Evolutionary conservation across 768 basidiomycete genomes (phyloP).

Genomic region (Suillus bovinus): DNA sequence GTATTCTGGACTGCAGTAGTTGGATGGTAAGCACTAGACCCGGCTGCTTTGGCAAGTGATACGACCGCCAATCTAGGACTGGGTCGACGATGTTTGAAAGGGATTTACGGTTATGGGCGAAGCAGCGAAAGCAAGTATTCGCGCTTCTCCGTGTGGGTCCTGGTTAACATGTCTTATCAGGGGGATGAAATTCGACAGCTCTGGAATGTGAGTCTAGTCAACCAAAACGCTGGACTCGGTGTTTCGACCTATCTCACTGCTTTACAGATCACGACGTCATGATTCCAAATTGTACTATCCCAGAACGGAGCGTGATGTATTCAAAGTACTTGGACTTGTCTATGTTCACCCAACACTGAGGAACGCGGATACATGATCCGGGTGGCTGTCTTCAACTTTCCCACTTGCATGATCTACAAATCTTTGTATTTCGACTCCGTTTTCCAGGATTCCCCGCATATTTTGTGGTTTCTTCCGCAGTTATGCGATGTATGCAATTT

Average conservation of each 20-base stretch:
- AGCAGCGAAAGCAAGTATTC: conserved; percentile 49
- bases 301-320: conserved; percentile 70
- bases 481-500: not conserved
- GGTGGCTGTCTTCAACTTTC: not conserved
- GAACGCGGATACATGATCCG: conserved; percentile 59
- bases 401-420: not conserved
- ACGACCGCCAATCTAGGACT: conserved; percentile 48
- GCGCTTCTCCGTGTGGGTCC: not conserved
- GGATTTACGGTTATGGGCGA: conserved; percentile 77
- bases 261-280: conserved; percentile 55
- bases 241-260: not conserved
- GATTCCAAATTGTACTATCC: conserved; percentile 64
- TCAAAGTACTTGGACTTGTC: conserved; percentile 65
- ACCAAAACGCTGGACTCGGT: not conserved
- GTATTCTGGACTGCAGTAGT: conserved; percentile 88
- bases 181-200: conserved; percentile 83
- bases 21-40: conserved; percentile 62
- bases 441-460: not conserved
- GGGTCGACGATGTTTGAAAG: conserved; percentile 91
- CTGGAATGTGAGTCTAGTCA: conserved; percentile 59
- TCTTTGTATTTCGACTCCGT: not conserved
- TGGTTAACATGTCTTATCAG: conserved; percentile 34
- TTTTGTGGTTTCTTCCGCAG: not conserved
- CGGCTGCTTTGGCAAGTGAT: not conserved
- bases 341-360: conserved; percentile 72